phyloP scores from a whole-genome alignment of 2,329 filamentous ascomycete species.

The Aspergillus calidoustus region DNA sequence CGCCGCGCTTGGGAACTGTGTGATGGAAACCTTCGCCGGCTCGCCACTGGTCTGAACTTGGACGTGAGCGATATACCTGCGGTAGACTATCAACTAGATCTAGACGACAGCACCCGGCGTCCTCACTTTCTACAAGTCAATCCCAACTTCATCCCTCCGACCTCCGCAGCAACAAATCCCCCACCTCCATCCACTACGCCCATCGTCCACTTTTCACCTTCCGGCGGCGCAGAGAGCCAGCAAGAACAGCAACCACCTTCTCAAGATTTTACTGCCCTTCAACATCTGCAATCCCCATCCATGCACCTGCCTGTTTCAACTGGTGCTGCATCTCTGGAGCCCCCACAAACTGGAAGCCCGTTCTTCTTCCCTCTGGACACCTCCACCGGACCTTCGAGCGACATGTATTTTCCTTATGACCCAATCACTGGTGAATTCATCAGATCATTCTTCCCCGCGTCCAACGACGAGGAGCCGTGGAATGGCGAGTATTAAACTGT shows the following conservation, averaged over 20 bases:
- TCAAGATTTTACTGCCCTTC: neutral
- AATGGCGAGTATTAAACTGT: constrained; percentile 13
- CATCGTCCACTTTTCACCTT: neutral
- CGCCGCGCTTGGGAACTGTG: constrained; percentile 50
- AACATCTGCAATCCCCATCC: neutral
- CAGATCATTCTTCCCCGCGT: constrained; percentile 42
- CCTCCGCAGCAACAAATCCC: neutral
- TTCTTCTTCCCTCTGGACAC: neutral
- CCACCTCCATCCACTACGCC: neutral
- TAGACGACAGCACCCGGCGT: constrained; percentile 17
- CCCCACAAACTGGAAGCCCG: neutral
- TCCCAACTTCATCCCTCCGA: neutral
- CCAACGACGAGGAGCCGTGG: constrained; percentile 34
- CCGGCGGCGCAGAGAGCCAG: neutral
- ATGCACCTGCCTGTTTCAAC: neutral
- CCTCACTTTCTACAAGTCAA: neutral
- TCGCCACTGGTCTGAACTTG: constrained; percentile 40
- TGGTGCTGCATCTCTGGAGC: neutral
- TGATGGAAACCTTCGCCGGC: constrained; percentile 39
- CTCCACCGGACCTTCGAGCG: constrained; percentile 16
- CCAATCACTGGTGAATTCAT: constrained; percentile 46
- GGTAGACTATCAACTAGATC: constrained; percentile 22
- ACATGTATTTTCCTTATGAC: constrained; percentile 45
- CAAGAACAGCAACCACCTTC: neutral
- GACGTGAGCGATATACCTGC: constrained; percentile 42